Evolutionary conservation across 2,329 filamentous ascomycete genomes (phyloP), one percentile per base, ranked within the genome.

Genomic region (Stagonosporopsis chrysanthemi): DNA sequence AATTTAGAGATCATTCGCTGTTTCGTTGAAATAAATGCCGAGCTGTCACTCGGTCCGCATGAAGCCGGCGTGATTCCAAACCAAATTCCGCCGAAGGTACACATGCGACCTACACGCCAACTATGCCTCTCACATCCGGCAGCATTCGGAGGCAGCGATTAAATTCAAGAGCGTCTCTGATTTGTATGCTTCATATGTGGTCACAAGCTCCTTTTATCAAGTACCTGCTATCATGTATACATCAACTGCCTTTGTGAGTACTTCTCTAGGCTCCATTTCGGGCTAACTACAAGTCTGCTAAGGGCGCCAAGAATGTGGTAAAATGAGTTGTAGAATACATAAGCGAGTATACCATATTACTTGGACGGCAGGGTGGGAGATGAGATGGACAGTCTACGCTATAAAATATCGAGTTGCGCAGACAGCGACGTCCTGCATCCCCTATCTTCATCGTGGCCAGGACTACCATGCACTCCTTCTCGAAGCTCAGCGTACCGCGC

Each of bases 181-280:
- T 12, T 19, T 39, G 17, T 5, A 39, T 39, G 19, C 17, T 15
- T 22, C 11, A 9, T 11, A 4, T 1, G 12, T 39, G 29, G 11
- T 39, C 7, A 12, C 8, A 11, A 22, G 5, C 9, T 2, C 22
- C 4, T 4, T 22, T 22, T 2, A 5, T 33, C 2, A 33, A 33
- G 2, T 14, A 7, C 14, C 5, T 39, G 7, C 36, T 12, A 12
- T 11, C 4, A 8, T 39, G 36, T 39, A 39, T 22, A 39, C 17
- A 3, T 12, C 19, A 39, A 17, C 19, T 22, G 7, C 17, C 7
- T 9, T 11, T 9, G 7, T 38, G 36, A 39, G 36, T 39, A 39
- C 36, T 17, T 39, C n/a, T 49, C 28, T 29, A 28, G 29, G 39
- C 38, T 35, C 24, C 38, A 42, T 42, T 50, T 36, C 38, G 29